A percentile compares a stretch with the other conserved stretches of the same genome.
These are phyloP conservation scores for Eucalyptus cloeziana DNA, from an alignment of 345 rosid species.

Conservation along the genomic window DNA sequence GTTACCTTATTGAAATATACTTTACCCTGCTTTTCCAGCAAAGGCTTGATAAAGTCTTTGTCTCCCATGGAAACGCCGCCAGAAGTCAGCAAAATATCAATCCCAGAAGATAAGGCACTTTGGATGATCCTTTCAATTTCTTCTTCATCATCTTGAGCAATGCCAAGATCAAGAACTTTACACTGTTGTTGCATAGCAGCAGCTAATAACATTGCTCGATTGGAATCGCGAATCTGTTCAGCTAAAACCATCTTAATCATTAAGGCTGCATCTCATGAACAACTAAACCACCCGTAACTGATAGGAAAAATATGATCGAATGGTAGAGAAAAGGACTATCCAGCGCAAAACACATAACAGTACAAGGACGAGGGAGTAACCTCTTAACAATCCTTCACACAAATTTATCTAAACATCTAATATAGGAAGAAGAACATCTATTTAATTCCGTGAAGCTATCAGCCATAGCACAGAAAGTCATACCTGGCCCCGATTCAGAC, in stretches of 20 bases:
- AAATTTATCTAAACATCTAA: neutral
- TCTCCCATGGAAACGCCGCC: constrained; percentile 99
- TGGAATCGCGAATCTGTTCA: constrained; percentile 91
- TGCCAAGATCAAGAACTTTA: constrained; percentile 76
- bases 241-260: neutral
- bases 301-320: neutral
- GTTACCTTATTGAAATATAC: constrained; percentile 68
- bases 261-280: neutral
- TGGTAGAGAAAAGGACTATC: neutral
- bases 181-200: constrained; percentile 78
- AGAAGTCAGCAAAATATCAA: constrained; percentile 76
- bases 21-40: constrained; percentile 64
- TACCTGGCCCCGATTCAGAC: constrained; percentile 84
- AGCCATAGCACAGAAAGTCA: neutral
- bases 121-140: constrained; percentile 60
- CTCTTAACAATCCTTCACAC: neutral
- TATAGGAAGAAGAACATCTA: neutral
- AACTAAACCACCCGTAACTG: neutral
- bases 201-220: constrained; percentile 80
- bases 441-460: neutral
- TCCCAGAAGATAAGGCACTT: constrained; percentile 48
- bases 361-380: neutral
- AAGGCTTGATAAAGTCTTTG: constrained; percentile 83
- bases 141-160: constrained; percentile 61
- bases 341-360: neutral